A percentile compares a stretch with the other conserved stretches of the same genome.
phyloP scores from a whole-genome alignment of 306 rosid genomes.

The Cucurbita argyrosperma region DNA sequence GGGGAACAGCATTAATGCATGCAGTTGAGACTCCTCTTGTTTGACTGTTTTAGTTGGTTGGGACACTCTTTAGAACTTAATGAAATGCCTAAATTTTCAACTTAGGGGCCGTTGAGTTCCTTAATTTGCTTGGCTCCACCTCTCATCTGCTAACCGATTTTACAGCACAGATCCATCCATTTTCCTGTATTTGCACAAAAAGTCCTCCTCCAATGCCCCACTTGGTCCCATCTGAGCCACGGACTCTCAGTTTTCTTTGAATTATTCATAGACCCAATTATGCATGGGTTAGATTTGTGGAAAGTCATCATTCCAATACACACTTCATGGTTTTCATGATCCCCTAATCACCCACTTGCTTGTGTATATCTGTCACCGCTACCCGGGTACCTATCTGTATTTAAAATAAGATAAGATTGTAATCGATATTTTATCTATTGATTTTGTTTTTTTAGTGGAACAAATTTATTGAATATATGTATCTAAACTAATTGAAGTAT shows the following conservation, averaged over 20 bases:
- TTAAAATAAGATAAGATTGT: too few species aligned
- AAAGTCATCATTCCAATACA: not conserved
- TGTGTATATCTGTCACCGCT: too few species aligned
- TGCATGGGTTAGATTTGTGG: not conserved
- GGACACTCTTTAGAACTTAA: constrained; percentile 5
- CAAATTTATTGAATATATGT: too few species aligned
- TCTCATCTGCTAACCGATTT: constrained; percentile 22
- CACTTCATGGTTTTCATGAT: not conserved
- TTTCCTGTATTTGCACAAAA: not conserved
- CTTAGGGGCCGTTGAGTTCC: constrained; percentile 20
- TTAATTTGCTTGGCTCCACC: constrained; percentile 23
- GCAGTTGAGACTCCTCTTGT: constrained; percentile 16
- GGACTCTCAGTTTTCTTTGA: not conserved
- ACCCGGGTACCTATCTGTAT: too few species aligned
- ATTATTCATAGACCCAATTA: not conserved
- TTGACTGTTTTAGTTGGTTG: not conserved
- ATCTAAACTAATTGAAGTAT: too few species aligned
- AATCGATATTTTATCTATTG: too few species aligned
- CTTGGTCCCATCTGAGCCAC: not conserved
- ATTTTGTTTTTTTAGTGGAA: too few species aligned
- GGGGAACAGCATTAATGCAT: constrained; percentile 20
- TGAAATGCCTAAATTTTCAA: constrained; percentile 29
- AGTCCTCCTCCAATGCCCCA: not conserved
- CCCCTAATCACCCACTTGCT: not conserved
- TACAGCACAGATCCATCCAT: not conserved